Conservation (phyloP, 2,329 filamentous ascomycete genomes). For the Cryphonectria radicalis region DNA sequence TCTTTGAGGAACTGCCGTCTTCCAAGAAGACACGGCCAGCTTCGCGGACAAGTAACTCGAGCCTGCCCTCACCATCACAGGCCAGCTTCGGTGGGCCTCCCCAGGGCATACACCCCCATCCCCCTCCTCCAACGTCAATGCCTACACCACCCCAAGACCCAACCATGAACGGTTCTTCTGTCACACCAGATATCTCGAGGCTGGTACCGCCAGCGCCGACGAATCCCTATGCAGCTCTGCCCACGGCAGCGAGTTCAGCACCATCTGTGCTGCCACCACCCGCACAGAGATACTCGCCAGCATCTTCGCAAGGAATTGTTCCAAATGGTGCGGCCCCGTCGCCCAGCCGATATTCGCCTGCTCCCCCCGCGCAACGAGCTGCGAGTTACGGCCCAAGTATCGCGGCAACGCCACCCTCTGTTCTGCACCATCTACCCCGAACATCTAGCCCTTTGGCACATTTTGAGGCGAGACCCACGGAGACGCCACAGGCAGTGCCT, state of each 20-base stretch:
- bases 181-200: conserved; percentile 39
- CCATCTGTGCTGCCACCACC: conserved; percentile 36
- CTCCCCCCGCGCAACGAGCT: conserved; percentile 46
- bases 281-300: conserved; percentile 66
- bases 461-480: conserved; percentile 52
- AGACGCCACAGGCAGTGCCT: conserved; percentile 45
- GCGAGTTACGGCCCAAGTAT: conserved; percentile 45
- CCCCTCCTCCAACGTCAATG: conserved; percentile 31
- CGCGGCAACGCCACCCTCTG: conserved; percentile 45
- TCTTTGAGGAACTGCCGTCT: conserved; percentile 79
- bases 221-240: conserved; percentile 58
- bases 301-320: conserved; percentile 45
- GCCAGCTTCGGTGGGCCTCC: conserved; percentile 41
- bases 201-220: conserved; percentile 58
- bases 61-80: conserved; percentile 49
- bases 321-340: conserved; percentile 45
- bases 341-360: conserved; percentile 59
- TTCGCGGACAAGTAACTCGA: conserved; percentile 54
- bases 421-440: conserved; percentile 63
- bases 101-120: conserved; percentile 32
- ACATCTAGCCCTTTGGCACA: conserved; percentile 70
- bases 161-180: conserved; percentile 31
- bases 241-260: conserved; percentile 36
- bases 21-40: conserved; percentile 64
- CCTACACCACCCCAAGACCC: conserved; percentile 31